A percentile compares a stretch with the other conserved stretches of the same genome.
phyloP scores from a whole-genome alignment of 192 early-diverging fungal genomes.

The Umbelopsis sp. region DNA sequence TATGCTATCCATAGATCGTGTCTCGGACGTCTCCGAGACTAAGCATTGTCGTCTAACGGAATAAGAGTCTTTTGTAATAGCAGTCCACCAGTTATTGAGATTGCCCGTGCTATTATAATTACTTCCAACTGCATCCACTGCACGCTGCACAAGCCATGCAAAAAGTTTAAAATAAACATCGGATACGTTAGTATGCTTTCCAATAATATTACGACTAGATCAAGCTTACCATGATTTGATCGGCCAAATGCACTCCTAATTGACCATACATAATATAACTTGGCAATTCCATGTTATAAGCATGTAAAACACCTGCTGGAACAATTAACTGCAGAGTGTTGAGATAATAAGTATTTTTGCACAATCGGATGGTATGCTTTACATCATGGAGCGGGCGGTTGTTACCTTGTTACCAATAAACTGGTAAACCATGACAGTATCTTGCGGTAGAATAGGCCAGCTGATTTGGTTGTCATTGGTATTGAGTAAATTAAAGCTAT shows the following conservation, averaged over 20 bases:
- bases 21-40: not conserved
- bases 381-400: too few species aligned
- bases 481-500: not conserved
- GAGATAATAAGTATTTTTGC: too few species aligned
- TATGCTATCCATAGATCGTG: not conserved
- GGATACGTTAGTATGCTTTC: too few species aligned
- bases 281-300: not conserved
- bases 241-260: not conserved
- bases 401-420: conserved; percentile 3
- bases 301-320: not conserved
- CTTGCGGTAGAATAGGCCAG: not conserved
- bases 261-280: conserved; percentile 1
- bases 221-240: not conserved
- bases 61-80: not conserved
- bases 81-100: conserved; percentile 2
- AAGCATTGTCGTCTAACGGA: conserved; percentile 4
- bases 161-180: not conserved
- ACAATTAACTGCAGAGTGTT: not conserved
- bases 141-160: not conserved
- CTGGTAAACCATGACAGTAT: not conserved
- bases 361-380: too few species aligned
- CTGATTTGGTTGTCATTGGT: not conserved
- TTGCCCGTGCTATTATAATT: not conserved
- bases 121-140: not conserved
- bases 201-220: too few species aligned